phyloP scores from a whole-genome alignment of 805 yeast genomes.

The Starmerella powellii region DNA sequence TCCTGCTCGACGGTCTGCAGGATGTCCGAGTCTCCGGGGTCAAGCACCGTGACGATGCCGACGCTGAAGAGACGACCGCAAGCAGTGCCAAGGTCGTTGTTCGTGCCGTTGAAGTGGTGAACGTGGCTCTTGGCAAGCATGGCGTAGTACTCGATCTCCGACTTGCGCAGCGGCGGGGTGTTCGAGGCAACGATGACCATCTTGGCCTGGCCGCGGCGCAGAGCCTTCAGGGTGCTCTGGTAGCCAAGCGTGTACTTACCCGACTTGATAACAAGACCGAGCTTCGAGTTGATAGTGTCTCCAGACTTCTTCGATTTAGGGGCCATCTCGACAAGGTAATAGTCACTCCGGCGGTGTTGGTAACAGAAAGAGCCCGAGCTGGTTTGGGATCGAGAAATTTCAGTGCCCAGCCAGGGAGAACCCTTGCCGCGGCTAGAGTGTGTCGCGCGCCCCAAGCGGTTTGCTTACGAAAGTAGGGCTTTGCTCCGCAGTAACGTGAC shows the following conservation, averaged over 20 bases:
- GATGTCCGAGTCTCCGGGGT: slow-evolving; percentile 99
- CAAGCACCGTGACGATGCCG: slow-evolving; percentile 90
- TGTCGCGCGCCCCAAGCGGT: too few relatives aligned
- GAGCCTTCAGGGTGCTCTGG: slow-evolving; percentile 96
- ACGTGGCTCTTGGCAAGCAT: slow-evolving; percentile 96
- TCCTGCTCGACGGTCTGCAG: slow-evolving; percentile 34
- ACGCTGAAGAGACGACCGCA: slow-evolving; percentile 99
- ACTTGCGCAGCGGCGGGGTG: slow-evolving; percentile 99
- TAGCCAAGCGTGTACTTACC: slow-evolving; percentile 99
- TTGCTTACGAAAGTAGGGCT: slow-evolving; percentile 3
- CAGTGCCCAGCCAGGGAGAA: neutral
- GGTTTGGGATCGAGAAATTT: neutral
- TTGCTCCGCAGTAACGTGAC: slow-evolving; percentile 1
- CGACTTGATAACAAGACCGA: slow-evolving; percentile 95
- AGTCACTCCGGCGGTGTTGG: slow-evolving; percentile 62
- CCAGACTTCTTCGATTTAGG: slow-evolving; percentile 81
- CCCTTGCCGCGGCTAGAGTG: too few relatives aligned
- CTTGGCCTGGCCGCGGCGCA: slow-evolving; percentile 98
- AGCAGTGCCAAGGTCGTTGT: slow-evolving; percentile 99
- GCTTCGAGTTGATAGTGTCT: slow-evolving; percentile 95
- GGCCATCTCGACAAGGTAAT: slow-evolving; percentile 93
- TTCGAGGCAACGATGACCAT: slow-evolving; percentile 94
- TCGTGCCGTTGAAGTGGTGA: slow-evolving; percentile 99
- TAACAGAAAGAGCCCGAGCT: neutral
- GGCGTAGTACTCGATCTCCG: slow-evolving; percentile 99